These are phyloP conservation scores for Mycena galericulata DNA, from an alignment of 768 basidiomycete genomes.

Conservation along the genomic window DNA sequence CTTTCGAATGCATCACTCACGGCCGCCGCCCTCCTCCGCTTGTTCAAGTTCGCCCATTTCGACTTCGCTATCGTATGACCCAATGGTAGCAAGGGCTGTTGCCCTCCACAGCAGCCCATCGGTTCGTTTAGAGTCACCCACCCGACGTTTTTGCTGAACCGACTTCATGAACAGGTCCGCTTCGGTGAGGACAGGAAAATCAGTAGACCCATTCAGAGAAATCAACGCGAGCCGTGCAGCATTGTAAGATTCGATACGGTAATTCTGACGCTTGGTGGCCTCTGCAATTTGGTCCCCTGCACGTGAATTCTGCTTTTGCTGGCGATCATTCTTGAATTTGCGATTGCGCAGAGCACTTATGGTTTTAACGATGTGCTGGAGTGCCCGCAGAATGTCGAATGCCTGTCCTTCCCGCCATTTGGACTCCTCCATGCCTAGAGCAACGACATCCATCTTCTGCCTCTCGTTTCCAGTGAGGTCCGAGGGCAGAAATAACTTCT, in stretches of 20 bases:
- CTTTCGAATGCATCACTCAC: neutral
- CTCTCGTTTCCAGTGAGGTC: neutral
- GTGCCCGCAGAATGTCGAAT: constrained; percentile 2
- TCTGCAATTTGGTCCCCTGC: neutral
- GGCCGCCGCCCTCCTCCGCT: neutral
- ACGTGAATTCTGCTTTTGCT: constrained; percentile 6
- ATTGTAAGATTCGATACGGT: neutral
- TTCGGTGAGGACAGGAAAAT: neutral
- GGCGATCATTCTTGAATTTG: constrained; percentile 1
- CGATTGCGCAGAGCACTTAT: neutral
- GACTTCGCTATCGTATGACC: too few species aligned
- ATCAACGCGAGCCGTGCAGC: neutral
- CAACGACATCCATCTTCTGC: neutral
- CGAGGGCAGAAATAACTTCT: neutral
- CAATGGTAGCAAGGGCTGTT: too few species aligned
- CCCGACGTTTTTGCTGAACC: constrained; percentile 10
- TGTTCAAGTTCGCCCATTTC: neutral
- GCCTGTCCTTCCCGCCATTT: constrained; percentile 10
- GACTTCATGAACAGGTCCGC: constrained; percentile 6
- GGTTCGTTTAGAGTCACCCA: constrained; percentile 12
- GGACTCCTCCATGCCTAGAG: neutral
- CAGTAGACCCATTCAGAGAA: too few species aligned
- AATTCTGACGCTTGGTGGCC: neutral
- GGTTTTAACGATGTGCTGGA: constrained; percentile 1
- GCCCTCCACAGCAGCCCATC: constrained; percentile 6